phyloP scores from a whole-genome alignment of 2,329 filamentous ascomycete species.

The Exophiala sp. region DNA sequence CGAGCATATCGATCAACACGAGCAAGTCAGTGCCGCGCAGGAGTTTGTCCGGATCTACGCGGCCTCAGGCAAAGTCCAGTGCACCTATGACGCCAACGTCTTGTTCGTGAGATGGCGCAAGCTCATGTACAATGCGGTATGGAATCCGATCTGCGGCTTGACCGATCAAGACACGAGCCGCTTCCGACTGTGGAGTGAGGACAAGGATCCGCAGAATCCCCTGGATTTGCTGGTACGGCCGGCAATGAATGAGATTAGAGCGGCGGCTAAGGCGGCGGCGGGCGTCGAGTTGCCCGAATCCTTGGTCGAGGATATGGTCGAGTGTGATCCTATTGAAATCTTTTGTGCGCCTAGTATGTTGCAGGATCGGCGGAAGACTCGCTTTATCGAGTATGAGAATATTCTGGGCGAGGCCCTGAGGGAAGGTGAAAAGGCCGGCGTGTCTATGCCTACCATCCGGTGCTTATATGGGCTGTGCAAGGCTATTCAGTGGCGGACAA shows the following conservation, averaged over 20 bases:
- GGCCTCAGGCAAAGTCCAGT: constrained; percentile 42
- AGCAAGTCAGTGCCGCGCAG: constrained; percentile 31
- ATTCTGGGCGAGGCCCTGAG: constrained; percentile 53
- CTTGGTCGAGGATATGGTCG: constrained; percentile 43
- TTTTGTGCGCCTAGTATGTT: constrained; percentile 52
- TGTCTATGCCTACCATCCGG: constrained; percentile 33
- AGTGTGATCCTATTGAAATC: constrained; percentile 45
- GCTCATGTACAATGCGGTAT: constrained; percentile 47
- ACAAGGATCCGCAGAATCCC: constrained; percentile 29
- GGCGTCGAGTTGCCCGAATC: constrained; percentile 40
- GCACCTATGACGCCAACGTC: constrained; percentile 36
- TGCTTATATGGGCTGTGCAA: constrained; percentile 31
- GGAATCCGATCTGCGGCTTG: constrained; percentile 51
- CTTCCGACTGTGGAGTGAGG: constrained; percentile 43
- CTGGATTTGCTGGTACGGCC: constrained; percentile 48
- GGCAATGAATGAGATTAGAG: constrained; percentile 44
- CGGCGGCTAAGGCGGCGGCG: constrained; percentile 43
- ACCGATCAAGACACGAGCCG: constrained; percentile 48
- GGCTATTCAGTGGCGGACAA: constrained; percentile 30
- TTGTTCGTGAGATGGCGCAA: constrained; percentile 34
- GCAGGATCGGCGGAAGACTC: constrained; percentile 45
- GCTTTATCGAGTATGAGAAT: constrained; percentile 53
- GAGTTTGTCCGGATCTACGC: constrained; percentile 47
- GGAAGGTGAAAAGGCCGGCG: constrained; percentile 45
- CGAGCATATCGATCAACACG: constrained; percentile 8